These are phyloP conservation scores for Thamnidium elegans DNA, from an alignment of 192 early-diverging fungal species.

Conservation along the genomic window DNA sequence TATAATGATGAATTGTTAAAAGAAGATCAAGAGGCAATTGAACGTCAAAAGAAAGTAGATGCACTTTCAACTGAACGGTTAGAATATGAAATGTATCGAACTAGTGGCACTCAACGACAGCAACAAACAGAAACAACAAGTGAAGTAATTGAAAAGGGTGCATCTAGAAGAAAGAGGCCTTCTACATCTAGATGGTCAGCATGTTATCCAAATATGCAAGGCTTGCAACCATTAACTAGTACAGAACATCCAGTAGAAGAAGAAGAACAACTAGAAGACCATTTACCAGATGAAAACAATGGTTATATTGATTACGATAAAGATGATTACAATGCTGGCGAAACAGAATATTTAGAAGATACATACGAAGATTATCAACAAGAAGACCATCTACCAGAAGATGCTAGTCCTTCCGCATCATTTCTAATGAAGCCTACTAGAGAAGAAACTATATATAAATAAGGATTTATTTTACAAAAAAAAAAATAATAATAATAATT, in stretches of 20 bases:
- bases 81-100: conserved; percentile 17
- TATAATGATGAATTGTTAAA: neutral
- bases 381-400: too few relatives aligned
- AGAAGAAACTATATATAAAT: too few relatives aligned
- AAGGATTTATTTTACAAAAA: too few relatives aligned
- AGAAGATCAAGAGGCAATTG: neutral
- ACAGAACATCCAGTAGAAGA: neutral
- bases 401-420: too few relatives aligned
- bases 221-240: neutral
- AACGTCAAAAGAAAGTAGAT: neutral
- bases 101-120: neutral
- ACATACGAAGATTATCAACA: too few relatives aligned
- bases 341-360: too few relatives aligned
- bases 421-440: too few relatives aligned
- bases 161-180: neutral
- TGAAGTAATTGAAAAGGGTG: neutral
- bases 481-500: too few relatives aligned
- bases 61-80: neutral
- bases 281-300: too few relatives aligned
- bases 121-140: neutral
- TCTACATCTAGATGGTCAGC: neutral
- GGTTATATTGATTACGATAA: too few relatives aligned
- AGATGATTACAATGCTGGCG: too few relatives aligned
- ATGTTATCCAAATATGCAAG: neutral
- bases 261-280: neutral